Evolutionary conservation across 2,329 filamentous ascomycete genomes (phyloP).

Genomic region (Myriangium duriaei): DNA sequence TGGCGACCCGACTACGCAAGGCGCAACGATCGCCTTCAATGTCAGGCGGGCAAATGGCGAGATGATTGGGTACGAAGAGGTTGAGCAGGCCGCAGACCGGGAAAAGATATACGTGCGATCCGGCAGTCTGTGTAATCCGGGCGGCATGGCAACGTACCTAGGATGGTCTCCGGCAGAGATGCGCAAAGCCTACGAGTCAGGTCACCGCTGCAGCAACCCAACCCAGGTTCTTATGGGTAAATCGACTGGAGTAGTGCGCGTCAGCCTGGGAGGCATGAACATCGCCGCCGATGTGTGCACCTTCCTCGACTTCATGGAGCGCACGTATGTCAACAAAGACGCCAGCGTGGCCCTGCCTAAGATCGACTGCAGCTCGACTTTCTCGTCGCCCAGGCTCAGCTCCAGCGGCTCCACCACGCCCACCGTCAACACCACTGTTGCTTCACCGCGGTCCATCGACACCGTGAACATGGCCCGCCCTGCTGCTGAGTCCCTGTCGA

Average conservation of each 20-base stretch:
- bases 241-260: constrained; percentile 74
- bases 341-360: background rate
- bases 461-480: background rate
- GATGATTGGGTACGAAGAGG: constrained; percentile 71
- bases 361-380: background rate
- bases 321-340: constrained; percentile 20
- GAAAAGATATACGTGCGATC: constrained; percentile 76
- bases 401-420: background rate
- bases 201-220: constrained; percentile 72
- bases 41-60: constrained; percentile 53
- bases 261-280: constrained; percentile 85
- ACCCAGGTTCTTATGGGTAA: constrained; percentile 73
- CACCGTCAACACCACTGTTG: background rate
- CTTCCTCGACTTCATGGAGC: constrained; percentile 41
- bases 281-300: constrained; percentile 58
- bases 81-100: constrained; percentile 73
- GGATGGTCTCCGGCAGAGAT: constrained; percentile 68
- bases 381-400: background rate
- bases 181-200: constrained; percentile 69
- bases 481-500: background rate
- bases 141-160: constrained; percentile 65
- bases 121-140: constrained; percentile 84
- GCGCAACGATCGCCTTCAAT: constrained; percentile 78
- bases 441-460: background rate
- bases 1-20: constrained; percentile 38